phyloP scores from a whole-genome alignment of 805 yeast species.

The Candida ulmi region DNA sequence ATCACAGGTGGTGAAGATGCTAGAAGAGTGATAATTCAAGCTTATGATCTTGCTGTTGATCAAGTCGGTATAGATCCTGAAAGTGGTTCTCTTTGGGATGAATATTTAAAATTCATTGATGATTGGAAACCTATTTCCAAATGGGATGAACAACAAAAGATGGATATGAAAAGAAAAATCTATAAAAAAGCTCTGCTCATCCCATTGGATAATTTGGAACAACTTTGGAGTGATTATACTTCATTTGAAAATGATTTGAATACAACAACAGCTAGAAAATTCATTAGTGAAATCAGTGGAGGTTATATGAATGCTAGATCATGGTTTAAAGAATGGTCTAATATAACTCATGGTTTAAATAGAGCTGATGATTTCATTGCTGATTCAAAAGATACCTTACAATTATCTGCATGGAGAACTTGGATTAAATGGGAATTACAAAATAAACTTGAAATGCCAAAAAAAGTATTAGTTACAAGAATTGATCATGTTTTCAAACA shows the following conservation, averaged over 20 bases:
- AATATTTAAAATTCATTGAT: conserved; percentile 73
- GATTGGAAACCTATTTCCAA: conserved; percentile 72
- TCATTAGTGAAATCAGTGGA: conserved; percentile 74
- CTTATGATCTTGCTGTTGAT: conserved; percentile 76
- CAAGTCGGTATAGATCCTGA: conserved; percentile 75
- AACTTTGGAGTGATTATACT: conserved; percentile 75
- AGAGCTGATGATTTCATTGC: conserved; percentile 27
- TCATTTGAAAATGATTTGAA: conserved; percentile 78
- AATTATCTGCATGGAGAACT: conserved; percentile 53
- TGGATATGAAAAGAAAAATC: conserved; percentile 67
- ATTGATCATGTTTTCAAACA: conserved; percentile 69
- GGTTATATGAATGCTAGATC: conserved; percentile 86
- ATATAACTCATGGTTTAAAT: conserved; percentile 46
- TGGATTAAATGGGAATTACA: conserved; percentile 80
- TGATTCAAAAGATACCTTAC: conserved; percentile 22
- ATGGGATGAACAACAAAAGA: conserved; percentile 82
- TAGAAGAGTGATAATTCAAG: conserved; percentile 64
- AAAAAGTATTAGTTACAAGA: conserved; percentile 46
- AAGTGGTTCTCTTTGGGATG: conserved; percentile 72
- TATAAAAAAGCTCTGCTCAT: conserved; percentile 64
- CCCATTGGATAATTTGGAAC: conserved; percentile 75
- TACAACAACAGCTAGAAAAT: conserved; percentile 74
- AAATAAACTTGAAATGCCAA: conserved; percentile 60
- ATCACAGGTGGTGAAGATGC: conserved; percentile 82
- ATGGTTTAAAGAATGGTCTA: conserved; percentile 63